A percentile compares a stretch with the other conserved stretches of the same genome.
phyloP scores from a whole-genome alignment of 139 green algal genomes.

The Pleodorina starrii region DNA sequence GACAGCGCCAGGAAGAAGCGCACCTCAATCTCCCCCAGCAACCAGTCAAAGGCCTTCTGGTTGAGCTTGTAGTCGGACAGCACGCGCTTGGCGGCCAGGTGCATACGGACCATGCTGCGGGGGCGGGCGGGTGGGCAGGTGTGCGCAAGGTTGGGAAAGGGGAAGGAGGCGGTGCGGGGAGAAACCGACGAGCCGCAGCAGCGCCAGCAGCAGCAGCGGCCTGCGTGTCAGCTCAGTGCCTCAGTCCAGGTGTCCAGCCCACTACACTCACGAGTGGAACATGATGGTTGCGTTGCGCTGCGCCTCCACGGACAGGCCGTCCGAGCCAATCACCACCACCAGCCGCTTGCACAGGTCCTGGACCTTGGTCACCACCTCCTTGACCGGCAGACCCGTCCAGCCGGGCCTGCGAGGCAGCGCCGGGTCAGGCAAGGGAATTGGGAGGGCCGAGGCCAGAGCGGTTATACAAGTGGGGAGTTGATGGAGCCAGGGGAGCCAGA shows the following conservation, averaged over 20 bases:
- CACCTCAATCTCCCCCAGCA: slow-evolving; percentile 93
- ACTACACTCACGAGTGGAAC: slow-evolving; percentile 81
- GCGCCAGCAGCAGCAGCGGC: background rate
- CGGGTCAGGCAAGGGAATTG: no score
- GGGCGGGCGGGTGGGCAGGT: background rate
- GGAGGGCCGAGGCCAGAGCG: no score
- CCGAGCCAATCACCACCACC: slow-evolving; percentile 86
- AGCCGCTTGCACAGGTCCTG: slow-evolving; percentile 81
- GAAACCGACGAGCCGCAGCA: background rate
- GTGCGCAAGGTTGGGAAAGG: background rate
- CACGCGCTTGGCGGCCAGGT: slow-evolving; percentile 93
- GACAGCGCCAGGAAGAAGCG: slow-evolving; percentile 67
- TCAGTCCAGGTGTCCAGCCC: no score
- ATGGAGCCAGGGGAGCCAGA: no score
- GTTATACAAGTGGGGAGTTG: no score
- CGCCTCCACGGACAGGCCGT: slow-evolving; percentile 90
- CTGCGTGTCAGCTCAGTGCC: no score
- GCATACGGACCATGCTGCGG: slow-evolving; percentile 81
- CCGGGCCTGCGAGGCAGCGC: slow-evolving; percentile 40
- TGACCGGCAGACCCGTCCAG: slow-evolving; percentile 26
- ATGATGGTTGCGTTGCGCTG: slow-evolving; percentile 96
- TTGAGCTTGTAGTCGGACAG: slow-evolving; percentile 89
- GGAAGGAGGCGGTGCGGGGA: no score
- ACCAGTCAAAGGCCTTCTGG: slow-evolving; percentile 89
- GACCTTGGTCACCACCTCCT: slow-evolving; percentile 58